phyloP scores from a whole-genome alignment of 768 basidiomycete species.

The Saitozyma podzolica region DNA sequence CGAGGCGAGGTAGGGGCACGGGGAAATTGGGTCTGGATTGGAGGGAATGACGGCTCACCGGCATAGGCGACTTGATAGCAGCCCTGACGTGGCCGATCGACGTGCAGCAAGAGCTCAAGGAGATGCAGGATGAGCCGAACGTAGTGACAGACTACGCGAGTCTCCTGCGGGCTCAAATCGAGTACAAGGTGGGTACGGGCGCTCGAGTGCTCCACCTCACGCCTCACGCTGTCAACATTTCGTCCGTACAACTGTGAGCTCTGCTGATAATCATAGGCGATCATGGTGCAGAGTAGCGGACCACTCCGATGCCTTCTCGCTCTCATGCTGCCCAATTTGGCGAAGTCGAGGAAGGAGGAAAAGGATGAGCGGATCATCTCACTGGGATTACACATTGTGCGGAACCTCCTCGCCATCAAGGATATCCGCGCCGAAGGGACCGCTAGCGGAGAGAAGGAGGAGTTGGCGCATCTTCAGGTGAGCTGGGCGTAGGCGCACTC shows the following conservation, averaged over 20 bases:
- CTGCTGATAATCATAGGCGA: slow-evolving; percentile 19
- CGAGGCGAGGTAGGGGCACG: background rate
- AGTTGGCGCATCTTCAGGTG: slow-evolving; percentile 72
- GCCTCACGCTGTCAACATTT: background rate
- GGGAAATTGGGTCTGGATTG: background rate
- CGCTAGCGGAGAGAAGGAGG: slow-evolving; percentile 73
- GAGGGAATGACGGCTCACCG: background rate
- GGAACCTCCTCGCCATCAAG: slow-evolving; percentile 92
- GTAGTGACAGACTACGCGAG: slow-evolving; percentile 85
- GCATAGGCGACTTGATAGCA: slow-evolving; percentile 76
- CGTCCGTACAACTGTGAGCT: background rate
- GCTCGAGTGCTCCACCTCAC: background rate
- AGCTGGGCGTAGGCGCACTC: slow-evolving; percentile 2
- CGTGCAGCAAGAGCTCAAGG: slow-evolving; percentile 87
- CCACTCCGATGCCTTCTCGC: slow-evolving; percentile 41
- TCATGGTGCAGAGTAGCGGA: slow-evolving; percentile 34
- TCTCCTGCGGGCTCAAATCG: slow-evolving; percentile 72
- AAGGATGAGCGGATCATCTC: slow-evolving; percentile 84
- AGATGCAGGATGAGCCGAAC: slow-evolving; percentile 73
- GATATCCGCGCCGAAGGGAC: slow-evolving; percentile 74
- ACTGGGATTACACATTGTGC: slow-evolving; percentile 80
- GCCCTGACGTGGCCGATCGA: slow-evolving; percentile 99
- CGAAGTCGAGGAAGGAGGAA: slow-evolving; percentile 68
- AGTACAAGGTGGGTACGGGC: slow-evolving; percentile 69
- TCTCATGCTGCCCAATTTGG: slow-evolving; percentile 74